A percentile compares a stretch with the other conserved stretches of the same genome.
Evolutionary conservation across 257 asterid species (phyloP).

Genomic region (Cynanchum wilfordii): DNA sequence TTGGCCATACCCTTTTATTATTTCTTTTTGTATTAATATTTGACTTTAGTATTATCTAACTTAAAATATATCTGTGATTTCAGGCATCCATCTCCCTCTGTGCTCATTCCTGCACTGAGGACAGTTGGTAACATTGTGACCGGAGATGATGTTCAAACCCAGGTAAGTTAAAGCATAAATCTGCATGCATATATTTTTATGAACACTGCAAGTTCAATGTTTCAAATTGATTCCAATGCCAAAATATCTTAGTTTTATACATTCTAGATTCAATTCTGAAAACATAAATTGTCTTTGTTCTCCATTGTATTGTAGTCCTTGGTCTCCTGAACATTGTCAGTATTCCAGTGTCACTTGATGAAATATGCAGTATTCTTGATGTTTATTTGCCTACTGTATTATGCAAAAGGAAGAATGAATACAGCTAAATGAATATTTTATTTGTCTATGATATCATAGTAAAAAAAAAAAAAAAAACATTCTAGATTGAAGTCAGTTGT

Average conservation of each 20-base stretch:
- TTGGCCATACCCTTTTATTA: background rate
- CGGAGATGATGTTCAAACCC: conserved; percentile 88
- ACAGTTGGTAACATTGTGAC: conserved; percentile 93
- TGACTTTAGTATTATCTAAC: conserved; percentile 7
- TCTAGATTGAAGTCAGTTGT: no score
- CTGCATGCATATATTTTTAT: background rate
- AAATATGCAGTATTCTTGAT: conserved; percentile 4
- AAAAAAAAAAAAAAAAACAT: no score
- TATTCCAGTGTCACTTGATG: conserved; percentile 16
- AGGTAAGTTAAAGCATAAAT: conserved; percentile 30
- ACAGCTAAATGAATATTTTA: background rate
- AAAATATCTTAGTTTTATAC: background rate
- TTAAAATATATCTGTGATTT: conserved; percentile 2
- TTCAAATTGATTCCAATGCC: background rate
- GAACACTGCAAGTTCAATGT: background rate
- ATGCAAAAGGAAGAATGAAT: background rate
- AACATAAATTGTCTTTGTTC: background rate
- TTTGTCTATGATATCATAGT: background rate
- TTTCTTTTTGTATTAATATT: background rate
- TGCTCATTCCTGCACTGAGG: conserved; percentile 92
- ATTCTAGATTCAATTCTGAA: conserved; percentile 7
- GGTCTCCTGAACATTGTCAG: conserved; percentile 17
- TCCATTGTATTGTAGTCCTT: conserved; percentile 3
- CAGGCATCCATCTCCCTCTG: conserved; percentile 95
- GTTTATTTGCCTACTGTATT: conserved; percentile 1